Percentiles rank a stretch among this genome's conserved stretches.
These are phyloP conservation scores for Phialophora expanda DNA, from an alignment of 2,329 filamentous ascomycete genomes.

Conservation along the genomic window DNA sequence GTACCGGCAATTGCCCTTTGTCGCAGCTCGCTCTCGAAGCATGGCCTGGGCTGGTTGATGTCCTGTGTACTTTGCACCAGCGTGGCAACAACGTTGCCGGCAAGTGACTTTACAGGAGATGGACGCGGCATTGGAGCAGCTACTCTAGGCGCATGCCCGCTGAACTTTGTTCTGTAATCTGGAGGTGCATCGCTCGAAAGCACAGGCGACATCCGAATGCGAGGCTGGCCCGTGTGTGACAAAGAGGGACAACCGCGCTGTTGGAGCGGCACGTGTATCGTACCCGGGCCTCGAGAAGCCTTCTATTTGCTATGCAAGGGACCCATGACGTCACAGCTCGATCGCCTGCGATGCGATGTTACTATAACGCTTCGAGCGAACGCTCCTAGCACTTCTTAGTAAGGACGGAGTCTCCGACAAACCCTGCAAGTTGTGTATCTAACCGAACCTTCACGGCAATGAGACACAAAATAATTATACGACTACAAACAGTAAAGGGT, in stretches of 20 bases:
- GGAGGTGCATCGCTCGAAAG: neutral
- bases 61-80: neutral
- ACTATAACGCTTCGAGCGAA: neutral
- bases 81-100: neutral
- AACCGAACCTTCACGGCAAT: neutral
- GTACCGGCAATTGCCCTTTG: neutral
- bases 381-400: neutral
- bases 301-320: neutral
- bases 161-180: neutral
- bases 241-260: neutral
- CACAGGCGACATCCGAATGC: neutral
- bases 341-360: neutral
- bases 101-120: neutral
- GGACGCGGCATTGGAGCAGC: neutral
- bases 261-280: neutral
- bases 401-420: neutral
- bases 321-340: conserved; percentile 1
- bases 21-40: neutral
- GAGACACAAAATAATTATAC: neutral
- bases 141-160: neutral
- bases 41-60: neutral
- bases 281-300: neutral
- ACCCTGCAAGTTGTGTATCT: neutral
- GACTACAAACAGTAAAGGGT: neutral
- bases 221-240: neutral